A percentile compares a stretch with the other conserved stretches of the same genome.
Evolutionary conservation across 345 rosid species (phyloP).

Genomic region (Citrus sp.): DNA sequence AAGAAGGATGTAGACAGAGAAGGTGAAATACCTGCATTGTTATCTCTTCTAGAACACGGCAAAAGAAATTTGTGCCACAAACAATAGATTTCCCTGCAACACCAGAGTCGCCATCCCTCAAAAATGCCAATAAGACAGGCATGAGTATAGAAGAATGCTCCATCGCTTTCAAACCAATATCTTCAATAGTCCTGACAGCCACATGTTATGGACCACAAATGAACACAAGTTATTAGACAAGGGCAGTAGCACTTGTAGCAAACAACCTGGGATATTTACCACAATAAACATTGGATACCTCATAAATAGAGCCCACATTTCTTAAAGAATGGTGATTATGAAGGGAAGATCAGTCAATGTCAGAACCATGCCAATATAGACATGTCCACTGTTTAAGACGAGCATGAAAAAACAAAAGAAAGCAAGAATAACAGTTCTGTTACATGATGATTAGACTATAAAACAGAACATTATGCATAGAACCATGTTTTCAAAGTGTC

Average conservation of each 20-base stretch:
- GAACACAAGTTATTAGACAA: not conserved
- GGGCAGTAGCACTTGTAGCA: not conserved
- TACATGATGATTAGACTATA: not conserved
- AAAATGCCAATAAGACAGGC: conserved; percentile 54
- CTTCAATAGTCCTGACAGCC: conserved; percentile 76
- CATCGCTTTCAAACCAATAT: conserved; percentile 61
- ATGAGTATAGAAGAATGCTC: conserved; percentile 54
- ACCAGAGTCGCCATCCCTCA: conserved; percentile 54
- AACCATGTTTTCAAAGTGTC: not conserved
- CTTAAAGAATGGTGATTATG: too few relatives aligned
- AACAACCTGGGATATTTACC: conserved; percentile 7
- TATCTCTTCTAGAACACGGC: conserved; percentile 70
- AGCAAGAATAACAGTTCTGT: not conserved
- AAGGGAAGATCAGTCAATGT: not conserved
- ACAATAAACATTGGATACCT: conserved; percentile 5
- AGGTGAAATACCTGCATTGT: conserved; percentile 60
- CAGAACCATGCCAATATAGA: not conserved
- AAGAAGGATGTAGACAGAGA: not conserved
- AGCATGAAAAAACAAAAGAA: not conserved
- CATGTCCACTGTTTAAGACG: not conserved
- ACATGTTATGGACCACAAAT: not conserved
- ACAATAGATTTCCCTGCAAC: conserved; percentile 68
- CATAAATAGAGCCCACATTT: not conserved
- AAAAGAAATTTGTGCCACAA: conserved; percentile 58
- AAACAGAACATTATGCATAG: not conserved